Conservation (phyloP, 2,329 filamentous ascomycete genomes). For the Curvularia sp. region DNA sequence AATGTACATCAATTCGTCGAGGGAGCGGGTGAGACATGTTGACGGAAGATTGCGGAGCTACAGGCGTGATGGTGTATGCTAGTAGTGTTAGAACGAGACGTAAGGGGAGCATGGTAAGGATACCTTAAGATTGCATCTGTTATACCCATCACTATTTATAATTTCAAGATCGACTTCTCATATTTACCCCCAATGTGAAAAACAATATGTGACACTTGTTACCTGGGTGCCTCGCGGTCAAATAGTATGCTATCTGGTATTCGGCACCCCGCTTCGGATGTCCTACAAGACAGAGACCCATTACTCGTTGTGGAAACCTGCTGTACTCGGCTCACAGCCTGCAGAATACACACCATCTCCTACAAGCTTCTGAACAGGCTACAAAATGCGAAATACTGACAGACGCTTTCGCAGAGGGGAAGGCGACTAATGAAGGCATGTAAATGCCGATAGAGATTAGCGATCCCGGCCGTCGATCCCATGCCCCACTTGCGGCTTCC, state of each 20-base stretch:
- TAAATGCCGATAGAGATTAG: slow-evolving; percentile 7
- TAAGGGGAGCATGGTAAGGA: neutral
- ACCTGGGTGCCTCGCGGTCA: neutral
- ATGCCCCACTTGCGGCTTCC: slow-evolving; percentile 34
- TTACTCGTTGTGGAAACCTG: neutral
- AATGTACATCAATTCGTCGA: slow-evolving; percentile 57
- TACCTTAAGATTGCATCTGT: neutral
- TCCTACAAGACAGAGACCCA: neutral
- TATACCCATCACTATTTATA: neutral
- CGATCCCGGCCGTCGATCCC: slow-evolving; percentile 30
- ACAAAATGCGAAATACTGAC: neutral
- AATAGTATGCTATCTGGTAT: neutral
- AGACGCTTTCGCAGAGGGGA: neutral
- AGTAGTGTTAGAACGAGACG: neutral
- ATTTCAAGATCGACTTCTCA: no score
- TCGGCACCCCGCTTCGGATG: slow-evolving; percentile 13
- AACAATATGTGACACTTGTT: neutral
- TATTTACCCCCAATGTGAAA: neutral
- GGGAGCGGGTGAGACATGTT: slow-evolving; percentile 34
- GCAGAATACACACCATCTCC: neutral
- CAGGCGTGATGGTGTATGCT: neutral
- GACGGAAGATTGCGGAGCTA: neutral
- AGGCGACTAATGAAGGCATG: slow-evolving; percentile 1
- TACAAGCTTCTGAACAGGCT: neutral
- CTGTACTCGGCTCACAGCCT: neutral